Conservation (phyloP, 1,284 basidiomycete species). For the Exobasidium cylindrosporum region DNA sequence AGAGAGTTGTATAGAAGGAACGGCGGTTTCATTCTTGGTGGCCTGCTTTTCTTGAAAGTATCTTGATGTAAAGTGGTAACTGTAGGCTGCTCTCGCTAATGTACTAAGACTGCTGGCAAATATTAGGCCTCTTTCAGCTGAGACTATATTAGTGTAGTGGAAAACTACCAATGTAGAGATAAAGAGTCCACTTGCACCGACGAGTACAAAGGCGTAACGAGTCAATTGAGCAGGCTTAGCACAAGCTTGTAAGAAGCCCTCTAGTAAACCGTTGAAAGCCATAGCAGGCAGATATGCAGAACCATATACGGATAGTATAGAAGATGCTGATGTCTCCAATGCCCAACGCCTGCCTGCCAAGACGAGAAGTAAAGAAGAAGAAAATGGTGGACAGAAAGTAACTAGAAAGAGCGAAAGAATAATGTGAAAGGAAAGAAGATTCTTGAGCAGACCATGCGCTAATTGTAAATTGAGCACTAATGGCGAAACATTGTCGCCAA, state of each 20-base stretch:
- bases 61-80: conserved; percentile 21
- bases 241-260: conserved; percentile 47
- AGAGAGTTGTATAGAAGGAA: too few relatives aligned
- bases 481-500: conserved; percentile 5
- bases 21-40: too few relatives aligned
- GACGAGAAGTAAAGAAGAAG: conserved; percentile 32
- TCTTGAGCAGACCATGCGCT: conserved; percentile 22
- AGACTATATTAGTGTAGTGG: background rate
- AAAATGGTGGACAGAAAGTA: conserved; percentile 38
- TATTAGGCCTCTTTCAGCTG: conserved; percentile 20
- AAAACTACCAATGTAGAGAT: conserved; percentile 9
- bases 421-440: conserved; percentile 33
- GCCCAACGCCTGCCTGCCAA: conserved; percentile 48
- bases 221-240: conserved; percentile 26
- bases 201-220: conserved; percentile 34
- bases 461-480: background rate
- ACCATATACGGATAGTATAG: conserved; percentile 39
- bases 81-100: conserved; percentile 22
- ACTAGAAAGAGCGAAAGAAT: conserved; percentile 32
- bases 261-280: conserved; percentile 49
- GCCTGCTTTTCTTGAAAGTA: background rate
- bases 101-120: conserved; percentile 30
- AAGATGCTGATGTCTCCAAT: conserved; percentile 28
- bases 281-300: conserved; percentile 47
- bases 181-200: conserved; percentile 35